phyloP scores from a whole-genome alignment of 306 rosid species.

The Parietaria judaica region DNA sequence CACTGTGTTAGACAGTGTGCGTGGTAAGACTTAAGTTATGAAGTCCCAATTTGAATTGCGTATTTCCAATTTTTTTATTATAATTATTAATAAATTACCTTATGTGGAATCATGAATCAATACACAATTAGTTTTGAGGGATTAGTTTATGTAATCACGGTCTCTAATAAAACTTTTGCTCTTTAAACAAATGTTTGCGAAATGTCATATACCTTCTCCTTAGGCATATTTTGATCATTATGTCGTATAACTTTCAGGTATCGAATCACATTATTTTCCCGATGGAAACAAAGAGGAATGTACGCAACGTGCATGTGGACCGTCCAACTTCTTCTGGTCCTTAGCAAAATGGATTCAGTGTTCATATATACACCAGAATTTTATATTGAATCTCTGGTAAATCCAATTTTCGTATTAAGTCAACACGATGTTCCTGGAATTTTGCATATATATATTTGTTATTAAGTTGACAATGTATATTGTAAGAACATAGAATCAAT shows the following conservation, averaged over 20 bases:
- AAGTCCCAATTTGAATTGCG: not conserved
- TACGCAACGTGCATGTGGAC: conserved; percentile 97
- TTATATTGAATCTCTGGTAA: conserved; percentile 88
- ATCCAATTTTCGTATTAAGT: conserved; percentile 4
- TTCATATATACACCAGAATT: conserved; percentile 81
- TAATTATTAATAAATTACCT: too few species aligned
- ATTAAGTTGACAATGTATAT: not conserved
- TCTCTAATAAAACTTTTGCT: too few species aligned
- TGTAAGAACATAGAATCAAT: not conserved
- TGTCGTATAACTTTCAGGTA: conserved; percentile 43
- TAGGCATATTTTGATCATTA: not conserved
- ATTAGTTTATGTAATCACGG: too few species aligned
- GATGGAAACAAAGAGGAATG: conserved; percentile 98
- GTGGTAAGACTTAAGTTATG: conserved; percentile 40
- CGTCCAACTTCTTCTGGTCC: conserved; percentile 83
- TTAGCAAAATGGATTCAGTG: conserved; percentile 73
- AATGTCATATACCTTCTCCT: not conserved
- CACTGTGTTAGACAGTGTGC: conserved; percentile 63
- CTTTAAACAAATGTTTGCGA: not conserved
- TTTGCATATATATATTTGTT: conserved; percentile 2
- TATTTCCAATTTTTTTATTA: not conserved
- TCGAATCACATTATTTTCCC: conserved; percentile 65
- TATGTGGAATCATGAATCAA: too few species aligned
- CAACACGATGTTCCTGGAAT: not conserved
- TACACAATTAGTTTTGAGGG: too few species aligned